Percentiles rank a stretch among this genome's conserved stretches.
Conservation (phyloP, 2,329 filamentous ascomycete genomes). For the Ophiosphaerella korrae region DNA sequence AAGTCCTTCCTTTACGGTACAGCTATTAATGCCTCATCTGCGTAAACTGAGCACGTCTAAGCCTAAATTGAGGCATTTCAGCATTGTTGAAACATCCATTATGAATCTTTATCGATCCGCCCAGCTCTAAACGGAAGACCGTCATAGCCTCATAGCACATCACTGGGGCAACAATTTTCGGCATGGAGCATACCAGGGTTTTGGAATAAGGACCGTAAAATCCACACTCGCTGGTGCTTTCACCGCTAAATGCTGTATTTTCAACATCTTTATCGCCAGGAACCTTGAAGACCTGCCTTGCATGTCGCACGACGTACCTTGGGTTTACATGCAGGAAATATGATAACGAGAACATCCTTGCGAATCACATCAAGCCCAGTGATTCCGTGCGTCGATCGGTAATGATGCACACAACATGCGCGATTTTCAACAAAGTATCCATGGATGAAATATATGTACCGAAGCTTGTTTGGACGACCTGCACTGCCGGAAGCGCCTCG, state of each 20-base stretch:
- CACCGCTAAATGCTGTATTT: slow-evolving; percentile 4
- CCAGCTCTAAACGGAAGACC: slow-evolving; percentile 28
- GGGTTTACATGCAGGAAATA: neutral
- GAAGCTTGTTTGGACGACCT: slow-evolving; percentile 2
- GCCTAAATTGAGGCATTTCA: slow-evolving; percentile 14
- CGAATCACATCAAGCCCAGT: neutral
- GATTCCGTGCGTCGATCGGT: neutral
- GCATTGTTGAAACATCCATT: slow-evolving; percentile 12
- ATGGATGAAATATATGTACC: neutral
- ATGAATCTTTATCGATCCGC: slow-evolving; percentile 18
- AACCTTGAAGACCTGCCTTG: slow-evolving; percentile 2
- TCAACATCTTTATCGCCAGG: slow-evolving; percentile 1
- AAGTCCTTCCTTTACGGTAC: slow-evolving; percentile 3
- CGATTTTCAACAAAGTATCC: neutral
- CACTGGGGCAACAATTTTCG: slow-evolving; percentile 4
- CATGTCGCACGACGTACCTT: slow-evolving; percentile 9
- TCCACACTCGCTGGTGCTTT: neutral
- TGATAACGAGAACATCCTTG: slow-evolving; percentile 1
- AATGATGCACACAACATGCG: neutral
- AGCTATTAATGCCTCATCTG: neutral
- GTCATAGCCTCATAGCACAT: neutral
- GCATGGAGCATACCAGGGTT: neutral
- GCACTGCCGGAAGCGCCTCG: neutral
- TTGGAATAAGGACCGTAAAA: slow-evolving; percentile 1
- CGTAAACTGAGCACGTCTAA: neutral